Evolutionary conservation across 257 asterid species (phyloP), one percentile per base, ranked within the genome.

Genomic region (Solanum appendiculatum): DNA sequence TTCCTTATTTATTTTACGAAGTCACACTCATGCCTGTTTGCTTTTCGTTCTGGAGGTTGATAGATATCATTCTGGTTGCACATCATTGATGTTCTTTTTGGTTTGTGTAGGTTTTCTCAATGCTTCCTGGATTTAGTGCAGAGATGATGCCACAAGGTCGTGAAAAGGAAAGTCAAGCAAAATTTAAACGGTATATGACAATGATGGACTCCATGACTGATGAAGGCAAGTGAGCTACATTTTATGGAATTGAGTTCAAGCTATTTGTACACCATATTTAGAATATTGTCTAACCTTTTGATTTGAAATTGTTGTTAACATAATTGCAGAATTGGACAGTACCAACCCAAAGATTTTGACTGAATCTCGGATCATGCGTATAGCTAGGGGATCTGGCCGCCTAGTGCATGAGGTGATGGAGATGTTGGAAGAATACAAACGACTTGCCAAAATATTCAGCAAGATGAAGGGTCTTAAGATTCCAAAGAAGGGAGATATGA

Each of bases 131-230:
- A 85, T 97, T 94, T 84, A 94, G 97, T 90, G 92, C 94, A 80
- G 99, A 97, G 93, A 91, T 94, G 91, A 97, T 97, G 98, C 98
- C 99, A 74, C 89, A 97, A 92, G 98, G 98, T 36, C 97, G 90
- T 63, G 99, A 97, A 89, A 94, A 95, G 90, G 98, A 94, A 93
- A 95, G 98, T 88, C 98, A 94, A 87, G 92, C 98, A 25, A 97
- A 97, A 91, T 88, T 95, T 34, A 94, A 97, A 90, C 92, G 98
- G 84, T 97, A 94, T 87, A 94, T 95, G 99, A 97, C 98, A 64
- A 95, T 97, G 98, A 94, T 95, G 99, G 99, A 97, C 89, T 97
- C 99, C 6, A 95, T 97, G 99, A 97, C 98, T 63, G 92, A 97
- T 81, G 95, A 97, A 94, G 99, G 98, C 87, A 89, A 92, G 97